Base-by-base conservation (phyloP, 371 early-diverging fungal genomes). In the Saksenaea oblongispora region DNA sequence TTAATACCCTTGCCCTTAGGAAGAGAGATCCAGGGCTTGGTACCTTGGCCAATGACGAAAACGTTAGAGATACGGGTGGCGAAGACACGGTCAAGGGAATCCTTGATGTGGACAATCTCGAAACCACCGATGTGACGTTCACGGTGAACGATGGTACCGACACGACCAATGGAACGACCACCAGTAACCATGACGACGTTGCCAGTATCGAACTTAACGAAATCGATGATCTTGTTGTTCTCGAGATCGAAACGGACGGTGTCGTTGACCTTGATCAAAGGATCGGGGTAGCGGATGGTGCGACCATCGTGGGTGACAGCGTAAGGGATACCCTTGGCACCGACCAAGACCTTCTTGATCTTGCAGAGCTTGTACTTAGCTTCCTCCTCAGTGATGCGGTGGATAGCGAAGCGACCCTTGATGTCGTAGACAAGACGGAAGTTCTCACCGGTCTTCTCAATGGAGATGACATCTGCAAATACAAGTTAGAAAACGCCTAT, bases 201-300 rank as follows among this genome's bases (percentile, higher is more conserved):
- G 71, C 99, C 99, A 54, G 89, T 84, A 72, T 95, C 98, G 86
- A 99, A 97, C 88, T 94, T 94, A 88, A 96, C 81, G 79, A 90
- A 93, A 70, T 94, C 99, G 64, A 85, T 84, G 73, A 98, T 89
- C 93, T 98, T 99, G 80, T 92, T 89, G 58, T 88, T 87, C 77
- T 91, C 97, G 56, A 99, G 71, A 84, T 99, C 96, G 74, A 98
- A 81, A 90, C 98, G 98, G 85, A 99, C 85, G 69, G 99, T 96
- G 89, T 99, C 99, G 93, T 97, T 96, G 73, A 91, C 95, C 89
- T 96, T 94, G 89, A 99, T 91, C 80, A 90, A 73, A 72, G 99
- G 99, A 89, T 99, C 98, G 71, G 97, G 98, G 93, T 98, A 99
- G 80, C 99, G 99, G 86, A 99, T 90, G 76, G 99, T 98, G 80